Evolutionary conservation across 2,329 filamentous ascomycete genomes (phyloP).

Genomic region (Catunica adiposa): DNA sequence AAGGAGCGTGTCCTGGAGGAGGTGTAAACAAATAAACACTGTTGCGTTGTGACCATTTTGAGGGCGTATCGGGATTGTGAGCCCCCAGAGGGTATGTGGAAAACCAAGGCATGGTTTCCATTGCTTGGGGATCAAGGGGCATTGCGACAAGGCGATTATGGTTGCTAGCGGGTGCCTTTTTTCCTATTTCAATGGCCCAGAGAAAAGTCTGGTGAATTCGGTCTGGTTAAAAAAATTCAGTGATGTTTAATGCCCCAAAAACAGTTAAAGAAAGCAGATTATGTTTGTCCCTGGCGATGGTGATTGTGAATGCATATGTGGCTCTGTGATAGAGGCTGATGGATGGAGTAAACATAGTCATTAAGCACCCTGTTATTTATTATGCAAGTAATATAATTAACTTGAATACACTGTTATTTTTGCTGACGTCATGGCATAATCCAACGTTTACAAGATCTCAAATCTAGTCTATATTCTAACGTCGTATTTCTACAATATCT

Average conservation of each 20-base stretch:
- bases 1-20: conserved; percentile 91
- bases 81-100: conserved; percentile 13
- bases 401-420: not conserved
- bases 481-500: not conserved
- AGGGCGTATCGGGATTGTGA: conserved; percentile 13
- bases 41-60: conserved; percentile 15
- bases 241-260: conserved; percentile 15
- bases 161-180: not conserved
- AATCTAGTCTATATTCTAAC: not conserved
- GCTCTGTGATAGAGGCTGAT: not conserved
- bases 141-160: too few species aligned
- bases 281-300: not conserved
- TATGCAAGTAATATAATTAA: not conserved
- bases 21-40: conserved; percentile 48
- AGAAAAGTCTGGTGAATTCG: conserved; percentile 15
- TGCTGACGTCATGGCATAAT: not conserved
- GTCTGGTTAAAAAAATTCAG: conserved; percentile 15
- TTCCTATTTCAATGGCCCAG: conserved; percentile 14
- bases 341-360: not conserved
- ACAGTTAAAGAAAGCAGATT: conserved; percentile 11
- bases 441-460: not conserved
- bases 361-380: not conserved
- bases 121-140: conserved; percentile 12
- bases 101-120: conserved; percentile 9
- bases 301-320: not conserved